Conservation (phyloP, 768 basidiomycete genomes). For the Leccinum subtestaceum region DNA sequence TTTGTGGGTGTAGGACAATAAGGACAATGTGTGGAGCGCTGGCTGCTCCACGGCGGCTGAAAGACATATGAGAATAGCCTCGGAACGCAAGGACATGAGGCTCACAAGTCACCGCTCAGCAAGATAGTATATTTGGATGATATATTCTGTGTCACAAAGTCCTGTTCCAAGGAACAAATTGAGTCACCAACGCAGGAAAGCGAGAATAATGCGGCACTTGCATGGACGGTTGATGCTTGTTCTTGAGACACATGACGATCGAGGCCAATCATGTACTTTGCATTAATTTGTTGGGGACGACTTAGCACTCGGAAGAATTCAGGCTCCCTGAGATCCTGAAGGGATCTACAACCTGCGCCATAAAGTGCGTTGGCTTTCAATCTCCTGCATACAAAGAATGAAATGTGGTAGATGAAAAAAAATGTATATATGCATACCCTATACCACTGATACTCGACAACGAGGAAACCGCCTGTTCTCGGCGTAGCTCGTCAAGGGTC, state of each 20-base stretch:
- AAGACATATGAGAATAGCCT: background rate
- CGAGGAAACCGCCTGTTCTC: conserved; percentile 27
- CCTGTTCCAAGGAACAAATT: conserved; percentile 31
- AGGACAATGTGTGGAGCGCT: conserved; percentile 16
- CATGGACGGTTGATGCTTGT: conserved; percentile 47
- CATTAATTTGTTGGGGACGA: conserved; percentile 35
- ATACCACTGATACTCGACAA: conserved; percentile 44
- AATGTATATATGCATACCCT: conserved; percentile 40
- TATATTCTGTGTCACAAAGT: conserved; percentile 47
- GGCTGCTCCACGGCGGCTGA: conserved; percentile 44
- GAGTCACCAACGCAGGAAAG: background rate
- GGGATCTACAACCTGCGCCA: conserved; percentile 46
- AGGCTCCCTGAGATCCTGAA: conserved; percentile 41
- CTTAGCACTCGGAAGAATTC: conserved; percentile 40
- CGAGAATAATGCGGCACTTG: conserved; percentile 25
- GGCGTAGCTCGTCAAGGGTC: conserved; percentile 28
- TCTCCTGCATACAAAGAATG: conserved; percentile 8
- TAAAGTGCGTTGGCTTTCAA: conserved; percentile 43
- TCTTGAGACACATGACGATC: conserved; percentile 34
- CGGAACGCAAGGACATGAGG: background rate
- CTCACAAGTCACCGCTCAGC: conserved; percentile 60
- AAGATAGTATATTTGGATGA: conserved; percentile 47
- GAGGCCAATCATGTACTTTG: conserved; percentile 42
- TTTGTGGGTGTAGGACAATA: conserved; percentile 18
- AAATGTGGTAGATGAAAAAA: background rate